phyloP scores from a whole-genome alignment of 768 basidiomycete species.

The Tricholoma flavovirens region DNA sequence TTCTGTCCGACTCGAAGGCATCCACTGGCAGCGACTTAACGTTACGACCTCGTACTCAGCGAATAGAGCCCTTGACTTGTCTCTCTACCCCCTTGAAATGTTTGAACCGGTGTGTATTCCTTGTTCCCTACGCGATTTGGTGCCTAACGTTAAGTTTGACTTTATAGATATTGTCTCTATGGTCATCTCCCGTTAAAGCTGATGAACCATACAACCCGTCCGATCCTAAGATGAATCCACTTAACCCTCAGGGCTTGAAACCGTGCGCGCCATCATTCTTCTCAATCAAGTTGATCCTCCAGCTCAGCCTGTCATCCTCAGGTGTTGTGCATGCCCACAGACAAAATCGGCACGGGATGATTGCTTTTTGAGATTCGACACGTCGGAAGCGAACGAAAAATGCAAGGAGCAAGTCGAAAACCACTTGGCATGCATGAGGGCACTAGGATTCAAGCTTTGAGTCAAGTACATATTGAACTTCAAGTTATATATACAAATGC shows the following conservation, averaged over 20 bases:
- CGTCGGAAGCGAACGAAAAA: conserved; percentile 61
- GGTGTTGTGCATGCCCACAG: conserved; percentile 94
- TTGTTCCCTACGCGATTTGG: background rate
- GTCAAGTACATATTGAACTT: background rate
- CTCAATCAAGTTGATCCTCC: background rate
- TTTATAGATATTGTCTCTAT: conserved; percentile 47
- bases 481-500: too few species aligned
- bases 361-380: conserved; percentile 79
- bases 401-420: conserved; percentile 76
- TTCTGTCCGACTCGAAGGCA: too few species aligned
- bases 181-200: conserved; percentile 39
- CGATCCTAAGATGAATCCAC: conserved; percentile 75
- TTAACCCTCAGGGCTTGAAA: conserved; percentile 93
- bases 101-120: conserved; percentile 32
- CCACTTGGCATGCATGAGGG: conserved; percentile 89
- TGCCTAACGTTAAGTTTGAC: background rate
- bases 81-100: conserved; percentile 22
- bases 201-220: conserved; percentile 56
- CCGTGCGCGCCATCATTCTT: conserved; percentile 52
- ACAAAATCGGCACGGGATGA: conserved; percentile 91
- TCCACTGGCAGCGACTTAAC: too few species aligned
- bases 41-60: too few species aligned
- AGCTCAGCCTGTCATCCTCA: conserved; percentile 23
- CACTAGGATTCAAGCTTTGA: conserved; percentile 83
- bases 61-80: background rate